Evolutionary conservation across 2,329 filamentous ascomycete genomes (phyloP).

Genomic region (Elsinoe perseae): DNA sequence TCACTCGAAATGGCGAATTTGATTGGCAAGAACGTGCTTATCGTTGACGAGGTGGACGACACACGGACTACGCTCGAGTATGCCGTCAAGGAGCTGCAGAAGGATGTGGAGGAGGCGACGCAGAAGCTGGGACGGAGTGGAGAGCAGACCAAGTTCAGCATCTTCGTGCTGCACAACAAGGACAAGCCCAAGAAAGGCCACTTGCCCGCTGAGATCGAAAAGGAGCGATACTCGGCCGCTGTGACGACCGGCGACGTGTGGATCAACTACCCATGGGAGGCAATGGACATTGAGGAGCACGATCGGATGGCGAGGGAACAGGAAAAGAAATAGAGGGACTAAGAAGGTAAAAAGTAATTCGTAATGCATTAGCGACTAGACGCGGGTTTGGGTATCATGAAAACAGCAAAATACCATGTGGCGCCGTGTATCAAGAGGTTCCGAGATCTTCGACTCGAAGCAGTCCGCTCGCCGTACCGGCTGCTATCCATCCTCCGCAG

Average conservation of each 20-base stretch:
- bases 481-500: constrained; percentile 45
- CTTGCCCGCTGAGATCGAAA: constrained; percentile 62
- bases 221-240: constrained; percentile 73
- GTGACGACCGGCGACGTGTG: constrained; percentile 87
- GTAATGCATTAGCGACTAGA: constrained; percentile 13
- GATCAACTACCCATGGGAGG: constrained; percentile 99
- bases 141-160: constrained; percentile 77
- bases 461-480: constrained; percentile 42
- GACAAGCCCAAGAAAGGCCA: constrained; percentile 90
- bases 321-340: constrained; percentile 14
- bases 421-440: background rate
- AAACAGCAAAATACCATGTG: background rate
- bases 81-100: constrained; percentile 83
- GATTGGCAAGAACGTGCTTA: constrained; percentile 83
- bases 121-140: constrained; percentile 59
- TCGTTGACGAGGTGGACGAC: constrained; percentile 94
- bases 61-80: constrained; percentile 92
- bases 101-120: constrained; percentile 80
- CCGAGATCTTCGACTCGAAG: constrained; percentile 44
- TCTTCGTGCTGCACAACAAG: constrained; percentile 99
- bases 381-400: constrained; percentile 8
- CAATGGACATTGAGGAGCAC: constrained; percentile 86
- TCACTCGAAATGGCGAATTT: constrained; percentile 81
- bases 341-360: background rate
- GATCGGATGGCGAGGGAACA: constrained; percentile 55